Evolutionary conservation across 169 alveolate species (phyloP), one percentile per base, ranked within the genome.

Genomic region (Eimeria necatrix): DNA sequence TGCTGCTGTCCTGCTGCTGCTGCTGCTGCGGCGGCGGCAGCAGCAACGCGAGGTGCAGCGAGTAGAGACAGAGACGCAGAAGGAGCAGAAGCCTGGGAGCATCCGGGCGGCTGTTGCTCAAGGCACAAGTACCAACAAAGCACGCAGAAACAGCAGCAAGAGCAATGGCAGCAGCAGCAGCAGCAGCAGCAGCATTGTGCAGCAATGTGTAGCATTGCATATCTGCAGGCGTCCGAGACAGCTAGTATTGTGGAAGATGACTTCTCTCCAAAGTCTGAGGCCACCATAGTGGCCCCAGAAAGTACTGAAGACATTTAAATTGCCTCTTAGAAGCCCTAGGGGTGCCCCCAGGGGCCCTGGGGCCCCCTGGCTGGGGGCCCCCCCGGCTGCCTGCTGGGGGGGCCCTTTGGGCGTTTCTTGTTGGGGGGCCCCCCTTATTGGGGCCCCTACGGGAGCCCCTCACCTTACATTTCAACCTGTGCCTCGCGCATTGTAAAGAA

Each of bases 111-210:
- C 76, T 64, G 8, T 56, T 56, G n/a, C n/a, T n/a, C n/a, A n/a
- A n/a, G n/a, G n/a, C n/a, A n/a, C n/a, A n/a, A n/a, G n/a, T 14
- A 61, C 83, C 0, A 18, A 56, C 64, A 56, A 8, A 56, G n/a
- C n/a, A 61, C 41, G 12, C 12, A 16, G 73, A 16, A 61, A 26
- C 32, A 18, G 73, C 73, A 12, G 16, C 24, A 3, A 61, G 73
- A 26, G n/a, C n/a, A 16, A 26, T 14, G 14, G 64, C 64, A 68
- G 24, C 83, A n/a, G 83, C 83, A 71, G 49, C 83, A 71, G 46
- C 49, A n/a, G 2, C 83, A 71, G 83, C 83, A 7, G 46, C 16
- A 71, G 83, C 51, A 10, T 7, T 24, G 49, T 32, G 51, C 12
- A n/a, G 64, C n/a, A n/a, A n/a, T n/a, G n/a, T n/a, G n/a, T n/a